Evolutionary conservation across 1,139 yeast species (phyloP), one percentile per base, ranked within the genome.

Genomic region (Hemisphaericaspora lyxosophila): DNA sequence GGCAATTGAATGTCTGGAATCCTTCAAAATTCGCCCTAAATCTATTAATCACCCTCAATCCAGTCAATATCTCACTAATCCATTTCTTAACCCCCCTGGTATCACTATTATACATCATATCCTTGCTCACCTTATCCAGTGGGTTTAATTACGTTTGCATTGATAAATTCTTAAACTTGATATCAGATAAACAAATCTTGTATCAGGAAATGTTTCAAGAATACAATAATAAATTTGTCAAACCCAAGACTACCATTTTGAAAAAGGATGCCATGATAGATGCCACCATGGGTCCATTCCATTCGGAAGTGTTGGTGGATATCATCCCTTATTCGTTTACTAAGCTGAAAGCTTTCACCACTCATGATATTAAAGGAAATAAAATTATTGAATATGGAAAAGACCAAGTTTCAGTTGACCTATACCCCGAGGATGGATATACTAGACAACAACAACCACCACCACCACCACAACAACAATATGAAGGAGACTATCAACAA

Each of bases 241-340:
- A 73, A 35, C 89, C 90, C 3, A 73, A 74, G 38, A 60, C 78
- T 1, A 70, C 79, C 5, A 69, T 71, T 7, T 59, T 71, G 38
- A 70, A 72, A 38, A 77, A 82, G 47, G 89, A 85, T 50, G 89
- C 76, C 3, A 69, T 76, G 34, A 68, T 83, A 8, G 90, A 85
- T 55, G 80, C 88, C 7, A 77, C 83, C 22, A 55, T 48, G 39
- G 73, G 73, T 3, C 67, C 67, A 14, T 44, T 52, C 23, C 60
- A 61, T 23, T 54, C 61, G 13, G 33, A 45, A 54, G 77, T 50
- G 4, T 53, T 61, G 37, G 56, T 60, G 5, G 68, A 67, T 36
- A 29, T 49, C 7, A 50, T 49, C 23, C 64, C 67, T 3, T 62
- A 63, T 36, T 46, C 46, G 38, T 66, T 48, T 49, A 69, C 53